Percentiles rank a stretch among this genome's conserved stretches.
phyloP scores from a whole-genome alignment of 495 filamentous ascomycete species.

The Terfezia boudieri region DNA sequence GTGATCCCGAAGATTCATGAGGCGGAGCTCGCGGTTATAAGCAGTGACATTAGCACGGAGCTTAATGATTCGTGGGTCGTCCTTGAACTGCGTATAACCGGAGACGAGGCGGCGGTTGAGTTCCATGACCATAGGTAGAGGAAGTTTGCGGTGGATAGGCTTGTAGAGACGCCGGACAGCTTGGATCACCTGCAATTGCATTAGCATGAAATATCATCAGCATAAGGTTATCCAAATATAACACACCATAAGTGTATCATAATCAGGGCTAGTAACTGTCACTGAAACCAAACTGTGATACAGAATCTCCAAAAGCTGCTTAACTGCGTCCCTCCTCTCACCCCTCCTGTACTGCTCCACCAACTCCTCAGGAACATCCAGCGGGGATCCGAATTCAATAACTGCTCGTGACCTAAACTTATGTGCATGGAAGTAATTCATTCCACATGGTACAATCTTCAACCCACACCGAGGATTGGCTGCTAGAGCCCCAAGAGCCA shows the following conservation, averaged over 20 bases:
- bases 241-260: conserved; percentile 83
- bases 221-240: conserved; percentile 17
- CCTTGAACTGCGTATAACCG: conserved; percentile 80
- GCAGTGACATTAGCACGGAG: conserved; percentile 55
- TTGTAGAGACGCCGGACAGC: conserved; percentile 87
- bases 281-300: conserved; percentile 68
- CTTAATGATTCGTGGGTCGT: conserved; percentile 62
- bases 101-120: conserved; percentile 82
- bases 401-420: conserved; percentile 96
- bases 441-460: conserved; percentile 96
- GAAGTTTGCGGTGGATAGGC: conserved; percentile 77
- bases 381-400: conserved; percentile 77
- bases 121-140: conserved; percentile 83
- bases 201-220: not conserved
- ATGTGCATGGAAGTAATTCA: conserved; percentile 99
- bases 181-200: conserved; percentile 41
- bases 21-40: conserved; percentile 76
- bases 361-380: conserved; percentile 59
- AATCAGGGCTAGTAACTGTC: conserved; percentile 83
- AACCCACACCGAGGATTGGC: conserved; percentile 73
- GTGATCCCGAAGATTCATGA: conserved; percentile 75
- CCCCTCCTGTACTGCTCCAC: conserved; percentile 69
- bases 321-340: conserved; percentile 64
- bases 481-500: conserved; percentile 87
- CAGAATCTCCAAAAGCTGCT: conserved; percentile 58